Evolutionary conservation across 345 rosid genomes (phyloP).

Genomic region (Microcos paniculata): DNA sequence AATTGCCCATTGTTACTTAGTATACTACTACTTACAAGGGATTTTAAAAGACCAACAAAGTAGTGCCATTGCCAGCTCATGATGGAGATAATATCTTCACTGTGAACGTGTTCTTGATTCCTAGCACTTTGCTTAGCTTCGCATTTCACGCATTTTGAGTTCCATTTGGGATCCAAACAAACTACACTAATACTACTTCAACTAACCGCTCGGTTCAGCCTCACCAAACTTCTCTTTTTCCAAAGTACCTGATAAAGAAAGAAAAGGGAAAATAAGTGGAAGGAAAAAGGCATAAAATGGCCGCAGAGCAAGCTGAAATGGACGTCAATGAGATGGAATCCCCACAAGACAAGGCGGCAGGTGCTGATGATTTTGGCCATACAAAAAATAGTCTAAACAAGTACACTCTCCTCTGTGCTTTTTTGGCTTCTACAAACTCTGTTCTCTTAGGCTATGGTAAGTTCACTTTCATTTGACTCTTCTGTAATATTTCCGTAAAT

Average conservation of each 20-base stretch:
- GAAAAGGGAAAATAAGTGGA: not conserved
- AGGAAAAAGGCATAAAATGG: not conserved
- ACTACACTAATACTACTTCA: not conserved
- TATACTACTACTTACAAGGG: not conserved
- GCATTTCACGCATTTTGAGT: not conserved
- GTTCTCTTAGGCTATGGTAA: slow-evolving; percentile 67
- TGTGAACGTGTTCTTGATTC: not conserved
- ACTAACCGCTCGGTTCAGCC: not conserved
- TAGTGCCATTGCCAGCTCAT: not conserved
- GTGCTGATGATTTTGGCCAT: not conserved
- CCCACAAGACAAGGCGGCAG: not conserved
- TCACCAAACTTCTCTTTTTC: not conserved
- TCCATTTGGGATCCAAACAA: not conserved
- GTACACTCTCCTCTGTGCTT: slow-evolving; percentile 48
- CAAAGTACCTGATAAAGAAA: not conserved
- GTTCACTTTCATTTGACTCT: slow-evolving; percentile 12
- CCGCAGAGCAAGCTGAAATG: not conserved
- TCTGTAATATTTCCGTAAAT: not conserved
- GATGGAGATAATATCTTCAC: not conserved
- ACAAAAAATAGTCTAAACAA: slow-evolving; percentile 30
- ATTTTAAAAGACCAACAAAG: not conserved
- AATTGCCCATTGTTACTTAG: not conserved
- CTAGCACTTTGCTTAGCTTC: not conserved
- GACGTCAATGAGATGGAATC: not conserved
- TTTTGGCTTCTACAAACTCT: slow-evolving; percentile 63